phyloP scores from a whole-genome alignment of 192 early-diverging fungal species.

The Coemansia guatemalensis region DNA sequence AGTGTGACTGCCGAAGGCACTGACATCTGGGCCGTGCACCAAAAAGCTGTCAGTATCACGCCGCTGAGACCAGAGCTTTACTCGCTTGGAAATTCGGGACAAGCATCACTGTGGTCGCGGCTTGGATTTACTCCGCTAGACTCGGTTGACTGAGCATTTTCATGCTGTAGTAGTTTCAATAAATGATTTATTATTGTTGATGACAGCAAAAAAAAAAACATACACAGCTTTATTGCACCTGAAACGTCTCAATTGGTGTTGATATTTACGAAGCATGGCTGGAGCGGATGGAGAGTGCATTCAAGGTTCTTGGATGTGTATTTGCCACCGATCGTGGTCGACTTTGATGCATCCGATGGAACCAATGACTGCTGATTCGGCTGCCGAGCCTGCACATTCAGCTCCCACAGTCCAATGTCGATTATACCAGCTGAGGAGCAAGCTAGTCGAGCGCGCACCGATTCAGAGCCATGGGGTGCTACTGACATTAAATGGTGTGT shows the following conservation, averaged over 20 bases:
- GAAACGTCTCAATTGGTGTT: background rate
- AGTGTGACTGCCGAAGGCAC: constrained; percentile 9
- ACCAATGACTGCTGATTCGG: background rate
- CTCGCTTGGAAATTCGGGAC: constrained; percentile 13
- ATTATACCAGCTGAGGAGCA: constrained; percentile 30
- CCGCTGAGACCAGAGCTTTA: constrained; percentile 21
- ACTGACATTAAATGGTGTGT: constrained; percentile 15
- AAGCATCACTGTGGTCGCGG: constrained; percentile 9
- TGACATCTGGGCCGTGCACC: constrained; percentile 23
- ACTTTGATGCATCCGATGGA: background rate
- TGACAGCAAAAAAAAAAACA: too few relatives aligned
- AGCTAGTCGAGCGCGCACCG: constrained; percentile 15
- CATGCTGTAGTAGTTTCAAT: too few relatives aligned
- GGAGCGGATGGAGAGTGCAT: constrained; percentile 25
- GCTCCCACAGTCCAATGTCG: constrained; percentile 41
- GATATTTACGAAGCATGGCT: constrained; percentile 33
- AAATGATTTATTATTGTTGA: too few relatives aligned
- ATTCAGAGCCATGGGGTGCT: constrained; percentile 6
- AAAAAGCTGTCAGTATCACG: constrained; percentile 18
- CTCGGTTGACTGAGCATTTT: background rate
- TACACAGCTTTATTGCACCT: background rate
- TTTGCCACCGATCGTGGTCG: background rate
- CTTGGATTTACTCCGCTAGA: constrained; percentile 19
- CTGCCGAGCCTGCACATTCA: constrained; percentile 18
- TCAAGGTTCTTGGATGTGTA: constrained; percentile 23